Percentiles rank a stretch among this genome's conserved stretches.
These are phyloP conservation scores for Agaricales sp. DNA, from an alignment of 1,284 basidiomycete species.

Conservation along the genomic window DNA sequence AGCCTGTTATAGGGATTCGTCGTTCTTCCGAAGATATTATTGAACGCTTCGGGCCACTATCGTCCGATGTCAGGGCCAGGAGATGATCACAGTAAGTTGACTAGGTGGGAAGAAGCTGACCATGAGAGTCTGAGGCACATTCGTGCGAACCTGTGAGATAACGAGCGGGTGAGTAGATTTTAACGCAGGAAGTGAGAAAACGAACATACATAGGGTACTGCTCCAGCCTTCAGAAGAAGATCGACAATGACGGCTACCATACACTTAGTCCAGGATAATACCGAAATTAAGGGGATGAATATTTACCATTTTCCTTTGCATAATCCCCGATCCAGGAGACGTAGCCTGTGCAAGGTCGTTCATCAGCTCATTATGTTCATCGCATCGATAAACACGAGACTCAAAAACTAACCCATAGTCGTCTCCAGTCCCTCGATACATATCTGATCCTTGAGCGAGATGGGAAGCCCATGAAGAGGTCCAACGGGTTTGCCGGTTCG, in stretches of 20 bases:
- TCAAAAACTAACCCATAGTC: conserved; percentile 33
- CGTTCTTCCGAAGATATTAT: conserved; percentile 30
- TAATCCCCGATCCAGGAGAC: conserved; percentile 29
- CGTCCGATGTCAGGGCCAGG: neutral
- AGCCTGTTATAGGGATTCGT: conserved; percentile 33
- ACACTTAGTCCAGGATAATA: too few species aligned
- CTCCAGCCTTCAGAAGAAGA: conserved; percentile 17
- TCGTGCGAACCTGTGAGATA: conserved; percentile 20
- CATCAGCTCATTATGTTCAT: conserved; percentile 14
- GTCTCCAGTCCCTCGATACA: conserved; percentile 47
- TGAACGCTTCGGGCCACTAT: conserved; percentile 22
- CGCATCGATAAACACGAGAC: neutral
- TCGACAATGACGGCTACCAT: conserved; percentile 21
- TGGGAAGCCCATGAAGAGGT: conserved; percentile 52
- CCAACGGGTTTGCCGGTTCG: conserved; percentile 39
- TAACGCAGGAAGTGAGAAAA: neutral
- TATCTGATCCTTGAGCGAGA: conserved; percentile 58
- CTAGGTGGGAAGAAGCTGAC: conserved; percentile 16
- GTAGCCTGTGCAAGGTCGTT: conserved; percentile 18
- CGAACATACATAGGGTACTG: neutral
- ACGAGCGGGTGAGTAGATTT: neutral
- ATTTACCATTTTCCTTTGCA: conserved; percentile 24
- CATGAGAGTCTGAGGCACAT: conserved; percentile 36
- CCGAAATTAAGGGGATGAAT: too few species aligned
- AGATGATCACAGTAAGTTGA: neutral